Evolutionary conservation across 1,139 yeast species (phyloP).

Genomic region (Blastobotrys aristatus): DNA sequence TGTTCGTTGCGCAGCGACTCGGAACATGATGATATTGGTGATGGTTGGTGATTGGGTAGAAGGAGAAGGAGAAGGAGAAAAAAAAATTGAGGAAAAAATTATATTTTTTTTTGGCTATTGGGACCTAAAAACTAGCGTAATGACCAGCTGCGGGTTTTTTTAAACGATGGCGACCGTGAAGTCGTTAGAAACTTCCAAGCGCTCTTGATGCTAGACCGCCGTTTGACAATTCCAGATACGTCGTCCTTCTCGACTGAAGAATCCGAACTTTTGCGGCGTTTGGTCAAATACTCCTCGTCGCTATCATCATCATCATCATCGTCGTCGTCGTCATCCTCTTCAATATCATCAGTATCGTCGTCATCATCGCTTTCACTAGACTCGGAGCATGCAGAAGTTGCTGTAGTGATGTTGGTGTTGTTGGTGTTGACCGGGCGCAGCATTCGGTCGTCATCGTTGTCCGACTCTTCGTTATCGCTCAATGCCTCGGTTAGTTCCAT

Average conservation of each 20-base stretch:
- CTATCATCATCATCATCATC: neutral
- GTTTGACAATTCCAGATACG: neutral
- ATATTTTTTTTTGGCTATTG: neutral
- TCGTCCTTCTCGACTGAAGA: neutral
- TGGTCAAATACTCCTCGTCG: slow-evolving; percentile 1
- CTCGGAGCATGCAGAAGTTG: slow-evolving; percentile 4
- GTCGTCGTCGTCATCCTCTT: slow-evolving; percentile 8
- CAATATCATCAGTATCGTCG: slow-evolving; percentile 10
- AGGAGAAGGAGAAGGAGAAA: neutral
- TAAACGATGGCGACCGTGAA: neutral
- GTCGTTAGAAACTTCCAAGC: slow-evolving; percentile 3
- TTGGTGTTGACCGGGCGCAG: neutral
- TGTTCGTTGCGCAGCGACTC: neutral
- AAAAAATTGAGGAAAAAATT: neutral
- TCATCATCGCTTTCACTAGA: slow-evolving; percentile 10
- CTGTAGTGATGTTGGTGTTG: neutral
- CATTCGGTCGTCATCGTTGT: neutral
- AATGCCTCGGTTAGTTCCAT: neutral
- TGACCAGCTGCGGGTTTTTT: slow-evolving; percentile 1
- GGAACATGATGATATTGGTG: neutral
- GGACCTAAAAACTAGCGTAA: neutral
- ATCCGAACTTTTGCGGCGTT: neutral
- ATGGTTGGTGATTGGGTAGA: neutral
- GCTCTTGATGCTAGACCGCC: neutral
- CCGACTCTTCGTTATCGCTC: neutral